Percentiles rank a stretch among this genome's conserved stretches.
phyloP scores from a whole-genome alignment of 2,329 filamentous ascomycete species.

The Diplodia scrobiculata region DNA sequence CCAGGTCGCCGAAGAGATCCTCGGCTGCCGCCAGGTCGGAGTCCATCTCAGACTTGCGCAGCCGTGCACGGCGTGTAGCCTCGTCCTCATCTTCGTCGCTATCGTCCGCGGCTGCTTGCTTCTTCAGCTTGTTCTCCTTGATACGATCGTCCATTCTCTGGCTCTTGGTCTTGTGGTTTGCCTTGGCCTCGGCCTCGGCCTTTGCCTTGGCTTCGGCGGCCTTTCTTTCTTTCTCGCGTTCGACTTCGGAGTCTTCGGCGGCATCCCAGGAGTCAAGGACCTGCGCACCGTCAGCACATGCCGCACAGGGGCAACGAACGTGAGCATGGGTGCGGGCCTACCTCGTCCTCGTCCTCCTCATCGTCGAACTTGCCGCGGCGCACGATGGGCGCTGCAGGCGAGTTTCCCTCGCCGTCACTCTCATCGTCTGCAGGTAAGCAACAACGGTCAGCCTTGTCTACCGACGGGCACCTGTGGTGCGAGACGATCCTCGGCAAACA shows the following conservation, averaged over 20 bases:
- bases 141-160: slow-evolving; percentile 82
- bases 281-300: slow-evolving; percentile 48
- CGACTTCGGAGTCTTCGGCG: slow-evolving; percentile 92
- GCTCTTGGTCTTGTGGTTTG: slow-evolving; percentile 85
- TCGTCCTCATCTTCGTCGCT: slow-evolving; percentile 69
- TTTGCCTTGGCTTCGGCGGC: slow-evolving; percentile 83
- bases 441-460: slow-evolving; percentile 31
- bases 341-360: slow-evolving; percentile 78
- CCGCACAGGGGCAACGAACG: slow-evolving; percentile 27
- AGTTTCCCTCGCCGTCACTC: slow-evolving; percentile 61
- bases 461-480: not conserved
- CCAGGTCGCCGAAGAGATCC: slow-evolving; percentile 80
- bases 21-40: slow-evolving; percentile 86
- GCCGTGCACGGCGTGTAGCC: slow-evolving; percentile 70
- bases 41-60: slow-evolving; percentile 80
- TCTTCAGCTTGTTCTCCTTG: slow-evolving; percentile 59
- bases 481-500: slow-evolving; percentile 3
- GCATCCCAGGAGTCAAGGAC: slow-evolving; percentile 97
- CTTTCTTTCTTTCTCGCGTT: slow-evolving; percentile 92
- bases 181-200: slow-evolving; percentile 82
- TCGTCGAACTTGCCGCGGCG: slow-evolving; percentile 79
- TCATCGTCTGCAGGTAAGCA: slow-evolving; percentile 43
- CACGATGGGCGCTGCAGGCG: slow-evolving; percentile 51
- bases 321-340: slow-evolving; percentile 52
- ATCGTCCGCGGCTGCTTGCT: slow-evolving; percentile 58